These are phyloP conservation scores for Rehmannia glutinosa DNA, from an alignment of 257 asterid species.

Conservation along the genomic window DNA sequence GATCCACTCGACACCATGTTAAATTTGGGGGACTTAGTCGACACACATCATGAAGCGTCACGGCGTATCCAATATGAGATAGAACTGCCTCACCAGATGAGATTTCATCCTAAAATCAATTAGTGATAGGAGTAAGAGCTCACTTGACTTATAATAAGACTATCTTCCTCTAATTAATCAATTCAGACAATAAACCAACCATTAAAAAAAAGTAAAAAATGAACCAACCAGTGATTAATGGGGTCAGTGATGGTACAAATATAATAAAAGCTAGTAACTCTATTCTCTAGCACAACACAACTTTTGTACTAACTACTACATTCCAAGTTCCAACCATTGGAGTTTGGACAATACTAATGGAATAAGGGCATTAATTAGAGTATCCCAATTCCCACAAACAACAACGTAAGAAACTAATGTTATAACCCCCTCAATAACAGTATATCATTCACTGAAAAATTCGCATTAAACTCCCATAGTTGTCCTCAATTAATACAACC, in stretches of 20 bases:
- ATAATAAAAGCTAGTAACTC: constrained; percentile 16
- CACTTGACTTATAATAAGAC: too few relatives aligned
- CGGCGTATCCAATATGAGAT: too few relatives aligned
- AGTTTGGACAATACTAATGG: neutral
- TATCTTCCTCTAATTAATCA: too few relatives aligned
- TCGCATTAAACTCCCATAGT: neutral
- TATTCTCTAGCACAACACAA: neutral
- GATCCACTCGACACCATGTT: too few relatives aligned
- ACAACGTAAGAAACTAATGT: neutral
- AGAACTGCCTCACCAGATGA: too few relatives aligned
- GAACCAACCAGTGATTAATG: constrained; percentile 1
- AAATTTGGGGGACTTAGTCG: too few relatives aligned
- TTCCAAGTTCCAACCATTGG: constrained; percentile 3
- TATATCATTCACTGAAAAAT: neutral
- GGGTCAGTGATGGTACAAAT: constrained; percentile 8
- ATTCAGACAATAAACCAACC: too few relatives aligned
- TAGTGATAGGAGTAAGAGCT: too few relatives aligned
- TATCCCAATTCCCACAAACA: neutral
- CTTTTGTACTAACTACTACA: neutral
- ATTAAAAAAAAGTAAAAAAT: neutral
- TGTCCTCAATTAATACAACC: neutral
- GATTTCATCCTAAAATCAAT: too few relatives aligned
- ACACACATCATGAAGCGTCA: too few relatives aligned
- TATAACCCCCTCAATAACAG: neutral
- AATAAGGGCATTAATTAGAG: neutral